phyloP scores from a whole-genome alignment of 1,139 yeast species.

The Sugiyamaella sp. region DNA sequence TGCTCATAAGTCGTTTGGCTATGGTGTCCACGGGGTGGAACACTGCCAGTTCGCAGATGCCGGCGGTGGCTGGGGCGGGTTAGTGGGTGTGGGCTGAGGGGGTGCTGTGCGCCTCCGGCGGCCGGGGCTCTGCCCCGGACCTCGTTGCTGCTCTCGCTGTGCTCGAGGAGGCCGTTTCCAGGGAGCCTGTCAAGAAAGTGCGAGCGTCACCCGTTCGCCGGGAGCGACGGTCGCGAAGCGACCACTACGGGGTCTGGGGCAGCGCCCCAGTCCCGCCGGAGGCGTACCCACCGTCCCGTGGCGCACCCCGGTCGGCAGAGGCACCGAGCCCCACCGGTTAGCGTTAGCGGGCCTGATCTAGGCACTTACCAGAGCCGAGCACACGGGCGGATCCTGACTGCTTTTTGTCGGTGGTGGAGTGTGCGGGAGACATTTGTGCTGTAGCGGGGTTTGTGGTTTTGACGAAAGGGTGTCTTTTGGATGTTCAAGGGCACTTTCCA shows the following conservation, averaged over 20 bases:
- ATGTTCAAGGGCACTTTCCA: not conserved
- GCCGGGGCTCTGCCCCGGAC: not conserved
- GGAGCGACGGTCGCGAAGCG: too few relatives aligned
- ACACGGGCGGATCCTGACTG: constrained; percentile 91
- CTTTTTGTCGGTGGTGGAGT: constrained; percentile 63
- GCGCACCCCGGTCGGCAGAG: too few relatives aligned
- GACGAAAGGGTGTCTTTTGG: not conserved
- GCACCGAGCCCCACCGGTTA: too few relatives aligned
- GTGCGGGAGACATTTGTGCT: constrained; percentile 52
- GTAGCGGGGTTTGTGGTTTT: not conserved
- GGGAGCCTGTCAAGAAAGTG: not conserved
- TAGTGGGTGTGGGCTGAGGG: not conserved
- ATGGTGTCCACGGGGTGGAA: constrained; percentile 98
- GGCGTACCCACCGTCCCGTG: too few relatives aligned
- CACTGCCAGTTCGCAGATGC: constrained; percentile 92
- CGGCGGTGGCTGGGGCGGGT: constrained; percentile 71
- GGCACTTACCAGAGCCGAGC: constrained; percentile 65
- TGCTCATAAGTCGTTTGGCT: constrained; percentile 96
- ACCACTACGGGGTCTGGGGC: not conserved
- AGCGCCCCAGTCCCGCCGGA: not conserved
- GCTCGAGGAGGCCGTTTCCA: not conserved
- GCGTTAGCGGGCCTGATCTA: too few relatives aligned
- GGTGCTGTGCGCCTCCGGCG: not conserved
- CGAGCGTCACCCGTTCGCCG: too few relatives aligned
- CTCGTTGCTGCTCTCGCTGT: not conserved